Conservation (phyloP, 1,284 basidiomycete genomes). For the Pseudozyma sp. region DNA sequence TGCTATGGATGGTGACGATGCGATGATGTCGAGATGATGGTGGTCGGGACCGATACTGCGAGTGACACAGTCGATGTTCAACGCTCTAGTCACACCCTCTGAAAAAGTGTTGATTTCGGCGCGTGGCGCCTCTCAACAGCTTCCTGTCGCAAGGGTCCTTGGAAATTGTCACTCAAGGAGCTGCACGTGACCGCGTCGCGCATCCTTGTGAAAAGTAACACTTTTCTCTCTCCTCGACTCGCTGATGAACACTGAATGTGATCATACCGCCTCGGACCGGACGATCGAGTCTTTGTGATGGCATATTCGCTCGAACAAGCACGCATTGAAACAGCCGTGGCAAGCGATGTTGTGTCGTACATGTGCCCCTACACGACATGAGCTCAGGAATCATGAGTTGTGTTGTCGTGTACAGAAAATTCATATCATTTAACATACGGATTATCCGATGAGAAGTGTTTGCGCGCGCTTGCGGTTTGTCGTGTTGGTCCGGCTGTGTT, state of each 20-base stretch:
- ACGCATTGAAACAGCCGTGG: background rate
- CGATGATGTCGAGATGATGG: background rate
- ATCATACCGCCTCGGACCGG: too few species aligned
- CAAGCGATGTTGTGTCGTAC: too few species aligned
- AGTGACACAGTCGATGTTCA: background rate
- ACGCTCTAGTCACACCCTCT: background rate
- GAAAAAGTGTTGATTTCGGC: constrained; percentile 26
- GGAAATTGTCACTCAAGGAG: background rate
- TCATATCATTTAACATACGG: too few species aligned
- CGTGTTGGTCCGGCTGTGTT: constrained; percentile 19
- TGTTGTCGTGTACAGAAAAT: background rate
- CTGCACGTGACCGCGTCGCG: constrained; percentile 46
- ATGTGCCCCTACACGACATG: too few species aligned
- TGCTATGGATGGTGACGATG: background rate
- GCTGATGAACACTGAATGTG: too few species aligned
- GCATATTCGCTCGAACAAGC: background rate
- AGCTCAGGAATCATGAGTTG: too few species aligned
- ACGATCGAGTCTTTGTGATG: too few species aligned
- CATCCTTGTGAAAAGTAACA: constrained; percentile 26
- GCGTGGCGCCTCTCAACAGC: constrained; percentile 11
- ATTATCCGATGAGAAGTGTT: too few species aligned
- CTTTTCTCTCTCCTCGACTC: background rate
- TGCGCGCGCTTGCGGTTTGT: background rate
- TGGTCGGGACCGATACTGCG: background rate
- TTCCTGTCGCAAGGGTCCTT: too few species aligned